Evolutionary conservation across 192 early-diverging fungal genomes (phyloP), one percentile per base, ranked within the genome.

Genomic region (Backusella macrospora): DNA sequence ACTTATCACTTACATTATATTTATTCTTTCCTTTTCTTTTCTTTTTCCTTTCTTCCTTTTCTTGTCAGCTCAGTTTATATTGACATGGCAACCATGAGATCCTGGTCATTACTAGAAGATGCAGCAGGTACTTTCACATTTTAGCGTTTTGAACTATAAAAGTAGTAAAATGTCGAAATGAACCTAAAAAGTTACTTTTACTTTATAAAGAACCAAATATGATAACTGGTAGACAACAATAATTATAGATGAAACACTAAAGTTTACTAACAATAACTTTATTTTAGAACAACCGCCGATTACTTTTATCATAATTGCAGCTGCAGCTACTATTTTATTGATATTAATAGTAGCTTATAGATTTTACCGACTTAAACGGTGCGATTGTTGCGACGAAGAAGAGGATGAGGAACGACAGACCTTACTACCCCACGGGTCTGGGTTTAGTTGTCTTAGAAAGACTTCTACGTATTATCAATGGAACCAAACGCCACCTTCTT

Each of bases 401-500:
- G 71, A 72, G 6, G 71, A 72, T 15, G 73, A 73, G 42, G 73
- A 73, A 66, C 7, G 73, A 42, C 63, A 63, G 21, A 14, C 34
- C 12, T 16, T 72, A 62, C 18, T 72, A 21, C 42, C 71, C 18
- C 38, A 37, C 18, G 47, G 21, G 26, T 43, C 34, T 23, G 44
- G 73, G 14, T 68, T 68, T 47, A 46, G 63, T 6, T 39, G 66
- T 55, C 34, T 67, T 26, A 65, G 46, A 62, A 46, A 52, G n/a
- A 73, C 73, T 39, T 23, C 63, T 9, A 73, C 64, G 0, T 73
- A 67, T 73, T 73, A 73, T 40, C 73, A 73, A 43, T 73, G 73
- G 73, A 73, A 73, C 48, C 63, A 47, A 39, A 42, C 73, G 18
- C 46, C 64, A 48, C 73, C 63, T 38, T 66, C 64, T 42, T 62